These are phyloP conservation scores for Amylostereum areolatum DNA, from an alignment of 1,284 basidiomycete genomes.

Conservation along the genomic window DNA sequence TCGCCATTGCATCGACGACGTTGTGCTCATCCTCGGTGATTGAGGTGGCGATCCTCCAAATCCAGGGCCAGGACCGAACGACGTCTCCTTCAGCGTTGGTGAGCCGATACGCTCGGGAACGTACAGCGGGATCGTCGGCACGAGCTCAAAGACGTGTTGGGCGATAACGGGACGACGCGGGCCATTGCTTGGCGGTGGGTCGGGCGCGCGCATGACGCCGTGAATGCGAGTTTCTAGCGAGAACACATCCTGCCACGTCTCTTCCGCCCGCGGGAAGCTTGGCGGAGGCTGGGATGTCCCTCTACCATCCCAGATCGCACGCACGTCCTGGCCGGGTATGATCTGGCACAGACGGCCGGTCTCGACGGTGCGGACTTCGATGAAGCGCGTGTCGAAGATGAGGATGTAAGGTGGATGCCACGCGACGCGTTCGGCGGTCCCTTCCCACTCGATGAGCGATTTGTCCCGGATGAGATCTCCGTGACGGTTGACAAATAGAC, in stretches of 20 bases:
- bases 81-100: conserved; percentile 56
- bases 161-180: conserved; percentile 36
- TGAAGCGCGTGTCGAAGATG: conserved; percentile 87
- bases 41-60: conserved; percentile 37
- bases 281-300: conserved; percentile 39
- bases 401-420: conserved; percentile 88
- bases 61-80: conserved; percentile 31
- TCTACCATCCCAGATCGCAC: conserved; percentile 85
- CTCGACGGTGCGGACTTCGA: conserved; percentile 86
- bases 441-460: conserved; percentile 92
- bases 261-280: conserved; percentile 32
- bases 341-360: conserved; percentile 88
- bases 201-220: conserved; percentile 63
- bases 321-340: conserved; percentile 75
- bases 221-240: conserved; percentile 70
- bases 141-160: conserved; percentile 77
- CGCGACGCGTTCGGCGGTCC: conserved; percentile 80
- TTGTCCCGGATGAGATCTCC: conserved; percentile 75
- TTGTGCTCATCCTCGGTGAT: conserved; percentile 41
- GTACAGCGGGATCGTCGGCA: conserved; percentile 70
- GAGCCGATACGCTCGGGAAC: conserved; percentile 58
- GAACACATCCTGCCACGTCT: conserved; percentile 35
- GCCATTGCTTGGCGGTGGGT: conserved; percentile 30
- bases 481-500: conserved; percentile 84
- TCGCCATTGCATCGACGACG: conserved; percentile 14